Conservation (phyloP, 306 rosid species). For the Trichosanthes truncata region DNA sequence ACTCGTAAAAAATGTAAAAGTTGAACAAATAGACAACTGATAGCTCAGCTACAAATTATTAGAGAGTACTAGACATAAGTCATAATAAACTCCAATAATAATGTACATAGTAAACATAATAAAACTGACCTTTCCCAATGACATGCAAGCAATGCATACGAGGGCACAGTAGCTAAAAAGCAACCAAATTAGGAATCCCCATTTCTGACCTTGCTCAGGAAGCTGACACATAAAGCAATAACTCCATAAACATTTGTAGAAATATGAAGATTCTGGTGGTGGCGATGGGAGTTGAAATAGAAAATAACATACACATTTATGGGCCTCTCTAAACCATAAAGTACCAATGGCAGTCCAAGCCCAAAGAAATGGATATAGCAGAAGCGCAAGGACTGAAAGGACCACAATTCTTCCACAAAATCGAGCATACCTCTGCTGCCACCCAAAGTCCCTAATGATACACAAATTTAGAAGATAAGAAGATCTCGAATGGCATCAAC, state of each 20-base stretch:
- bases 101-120: neutral
- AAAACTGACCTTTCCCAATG: slow-evolving; percentile 78
- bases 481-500: neutral
- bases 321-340: slow-evolving; percentile 70
- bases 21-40: neutral
- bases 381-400: slow-evolving; percentile 64
- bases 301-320: slow-evolving; percentile 58
- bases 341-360: slow-evolving; percentile 93
- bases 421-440: slow-evolving; percentile 98
- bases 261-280: neutral
- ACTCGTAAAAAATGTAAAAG: neutral
- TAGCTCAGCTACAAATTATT: neutral
- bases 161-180: slow-evolving; percentile 96
- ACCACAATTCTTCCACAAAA: slow-evolving; percentile 92
- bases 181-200: slow-evolving; percentile 98
- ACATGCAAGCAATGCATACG: slow-evolving; percentile 72
- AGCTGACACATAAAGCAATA: slow-evolving; percentile 43
- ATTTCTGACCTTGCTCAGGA: slow-evolving; percentile 86
- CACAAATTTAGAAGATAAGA: slow-evolving; percentile 6
- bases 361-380: slow-evolving; percentile 95
- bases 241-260: slow-evolving; percentile 8
- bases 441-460: slow-evolving; percentile 75
- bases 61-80: neutral
- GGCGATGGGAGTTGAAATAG: neutral
- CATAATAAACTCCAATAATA: neutral